Evolutionary conservation across 1,139 yeast species (phyloP).

Genomic region (Geotrichum cucujoidarum): DNA sequence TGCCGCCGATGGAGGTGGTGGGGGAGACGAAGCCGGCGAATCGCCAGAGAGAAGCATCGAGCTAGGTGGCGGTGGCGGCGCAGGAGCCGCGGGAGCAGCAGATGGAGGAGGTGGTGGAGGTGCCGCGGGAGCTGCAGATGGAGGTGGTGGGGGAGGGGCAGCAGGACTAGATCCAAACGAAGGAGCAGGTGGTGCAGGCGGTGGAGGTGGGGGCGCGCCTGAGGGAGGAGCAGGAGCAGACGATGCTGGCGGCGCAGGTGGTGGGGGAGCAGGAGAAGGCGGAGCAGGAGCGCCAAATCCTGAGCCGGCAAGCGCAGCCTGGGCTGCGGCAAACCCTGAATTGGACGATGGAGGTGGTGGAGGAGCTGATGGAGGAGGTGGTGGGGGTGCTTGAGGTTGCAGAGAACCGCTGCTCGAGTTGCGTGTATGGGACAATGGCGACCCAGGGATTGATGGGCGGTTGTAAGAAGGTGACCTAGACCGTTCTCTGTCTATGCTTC

Average conservation of each 20-base stretch:
- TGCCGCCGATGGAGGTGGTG: constrained; percentile 24
- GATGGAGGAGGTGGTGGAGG: constrained; percentile 28
- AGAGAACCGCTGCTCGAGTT: neutral
- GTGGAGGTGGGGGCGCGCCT: constrained; percentile 23
- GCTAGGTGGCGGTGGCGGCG: constrained; percentile 28
- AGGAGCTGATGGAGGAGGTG: constrained; percentile 30
- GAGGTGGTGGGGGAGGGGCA: constrained; percentile 21
- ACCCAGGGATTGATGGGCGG: constrained; percentile 5
- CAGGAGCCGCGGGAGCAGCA: constrained; percentile 21
- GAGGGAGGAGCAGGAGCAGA: constrained; percentile 13
- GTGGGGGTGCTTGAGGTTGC: constrained; percentile 29
- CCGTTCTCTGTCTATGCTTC: neutral
- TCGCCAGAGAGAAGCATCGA: constrained; percentile 23
- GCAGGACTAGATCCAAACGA: constrained; percentile 28
- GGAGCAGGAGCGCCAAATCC: constrained; percentile 28
- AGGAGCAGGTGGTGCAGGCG: constrained; percentile 28
- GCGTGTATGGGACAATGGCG: constrained; percentile 15
- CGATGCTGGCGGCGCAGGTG: constrained; percentile 23
- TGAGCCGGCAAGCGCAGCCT: too few species aligned
- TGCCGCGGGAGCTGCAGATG: constrained; percentile 28
- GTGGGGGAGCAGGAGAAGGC: constrained; percentile 25
- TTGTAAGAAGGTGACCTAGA: constrained; percentile 11
- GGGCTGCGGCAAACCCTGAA: too few species aligned
- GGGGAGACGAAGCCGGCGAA: constrained; percentile 24
- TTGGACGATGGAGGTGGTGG: constrained; percentile 29